Evolutionary conservation across 176 grass and related monocot species (phyloP).

Genomic region (Oryza meridionalis): DNA sequence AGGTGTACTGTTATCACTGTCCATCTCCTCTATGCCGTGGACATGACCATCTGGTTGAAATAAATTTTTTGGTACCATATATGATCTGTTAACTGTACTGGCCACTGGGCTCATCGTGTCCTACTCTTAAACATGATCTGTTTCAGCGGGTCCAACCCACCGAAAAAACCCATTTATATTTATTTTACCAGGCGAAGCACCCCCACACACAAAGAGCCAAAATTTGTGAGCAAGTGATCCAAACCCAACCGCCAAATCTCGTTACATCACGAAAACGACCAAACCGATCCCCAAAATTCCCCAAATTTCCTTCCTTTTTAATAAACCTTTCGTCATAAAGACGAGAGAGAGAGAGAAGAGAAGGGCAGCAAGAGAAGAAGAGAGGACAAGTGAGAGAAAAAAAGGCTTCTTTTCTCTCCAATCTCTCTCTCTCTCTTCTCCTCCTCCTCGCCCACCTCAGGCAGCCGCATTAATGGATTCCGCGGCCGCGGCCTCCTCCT

Average conservation of each 20-base stretch:
- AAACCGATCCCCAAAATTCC: constrained; percentile 18
- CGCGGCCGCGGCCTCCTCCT: constrained; percentile 19
- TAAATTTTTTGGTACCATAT: not conserved
- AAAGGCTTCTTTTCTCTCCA: not conserved
- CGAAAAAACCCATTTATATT: not conserved
- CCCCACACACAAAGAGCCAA: constrained; percentile 11
- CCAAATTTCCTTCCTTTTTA: not conserved
- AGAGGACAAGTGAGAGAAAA: not conserved
- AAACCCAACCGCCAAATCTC: constrained; percentile 22
- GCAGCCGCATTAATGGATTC: constrained; percentile 54
- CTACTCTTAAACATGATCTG: not conserved
- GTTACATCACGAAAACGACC: constrained; percentile 39
- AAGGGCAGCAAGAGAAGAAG: not conserved
- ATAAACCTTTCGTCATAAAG: not conserved
- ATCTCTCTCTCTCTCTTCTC: not conserved
- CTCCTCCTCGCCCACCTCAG: constrained; percentile 32
- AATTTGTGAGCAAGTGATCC: constrained; percentile 16
- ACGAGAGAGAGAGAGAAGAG: not conserved
- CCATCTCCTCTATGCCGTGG: not conserved
- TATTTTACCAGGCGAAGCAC: not conserved
- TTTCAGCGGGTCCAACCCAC: not conserved
- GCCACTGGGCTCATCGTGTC: not conserved
- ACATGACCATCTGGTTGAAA: not conserved
- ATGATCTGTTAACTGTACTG: not conserved
- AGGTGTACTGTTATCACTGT: not conserved